Conservation (phyloP, 73 alveolate species). For the Paraurostyla sp. region DNA sequence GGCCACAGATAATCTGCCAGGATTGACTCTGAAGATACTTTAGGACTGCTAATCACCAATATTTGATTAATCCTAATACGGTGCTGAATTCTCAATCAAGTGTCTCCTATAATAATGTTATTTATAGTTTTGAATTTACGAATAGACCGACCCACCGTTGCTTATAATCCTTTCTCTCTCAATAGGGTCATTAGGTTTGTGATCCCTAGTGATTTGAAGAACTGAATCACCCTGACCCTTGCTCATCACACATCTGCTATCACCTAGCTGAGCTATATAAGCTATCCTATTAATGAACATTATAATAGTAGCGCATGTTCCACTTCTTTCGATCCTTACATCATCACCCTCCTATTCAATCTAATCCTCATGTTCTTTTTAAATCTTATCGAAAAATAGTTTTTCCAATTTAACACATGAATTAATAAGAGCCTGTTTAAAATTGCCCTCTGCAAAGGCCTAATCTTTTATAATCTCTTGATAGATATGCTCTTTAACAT, state of each 20-base stretch:
- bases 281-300: constrained; percentile 60
- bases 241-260: constrained; percentile 76
- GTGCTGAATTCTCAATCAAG: constrained; percentile 66
- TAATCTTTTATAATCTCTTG: neutral
- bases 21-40: constrained; percentile 69
- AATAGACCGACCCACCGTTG: constrained; percentile 84
- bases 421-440: neutral
- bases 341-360: constrained; percentile 12
- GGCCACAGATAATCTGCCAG: constrained; percentile 91
- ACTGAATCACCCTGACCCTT: constrained; percentile 66
- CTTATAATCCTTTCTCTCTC: constrained; percentile 80
- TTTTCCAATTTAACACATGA: neutral
- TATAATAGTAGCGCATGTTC: constrained; percentile 30
- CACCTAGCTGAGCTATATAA: constrained; percentile 81
- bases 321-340: constrained; percentile 35
- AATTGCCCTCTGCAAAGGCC: constrained; percentile 23
- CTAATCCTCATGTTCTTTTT: neutral
- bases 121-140: constrained; percentile 73
- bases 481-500: neutral
- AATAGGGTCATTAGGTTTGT: constrained; percentile 83
- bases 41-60: neutral
- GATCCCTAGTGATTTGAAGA: constrained; percentile 78
- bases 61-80: constrained; percentile 73
- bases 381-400: neutral
- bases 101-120: constrained; percentile 73